Base-by-base conservation (phyloP, 176 grass and related monocot species). In the Aegilops umbellulata region DNA sequence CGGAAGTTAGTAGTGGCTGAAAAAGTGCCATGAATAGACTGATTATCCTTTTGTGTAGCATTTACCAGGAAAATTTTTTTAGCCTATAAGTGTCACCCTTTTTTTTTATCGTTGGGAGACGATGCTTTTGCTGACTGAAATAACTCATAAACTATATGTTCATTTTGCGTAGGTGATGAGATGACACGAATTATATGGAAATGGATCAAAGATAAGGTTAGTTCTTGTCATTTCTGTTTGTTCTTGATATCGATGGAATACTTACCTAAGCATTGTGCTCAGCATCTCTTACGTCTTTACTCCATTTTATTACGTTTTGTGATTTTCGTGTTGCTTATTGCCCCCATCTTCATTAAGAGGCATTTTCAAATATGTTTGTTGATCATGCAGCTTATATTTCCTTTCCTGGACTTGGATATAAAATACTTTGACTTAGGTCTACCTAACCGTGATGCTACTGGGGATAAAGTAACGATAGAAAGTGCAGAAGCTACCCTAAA, bases 371-470 rank as follows among this genome's bases (percentile, higher is more conserved):
- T 26, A 26, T 35, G 2, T 79, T 24, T 69, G 84, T 77, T 63
- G 77, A 44, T 80, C 30, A 46, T 93, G 85, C 89, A 98, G 95
- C 95, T 98, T 83, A 93, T 98, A 80, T 89, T 92, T 78, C 95
- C 95, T 29, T 98, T 95, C 89, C 19, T 98, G 80, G 91, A 98
- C 27, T 90, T 98, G 91, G 93, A 98, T 30, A 94, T 95, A 86
- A 98, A 98, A 57, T 98, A 98, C 78, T 98, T 90, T 87, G 95
- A 98, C 86, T 89, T 98, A 26, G 94, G 91, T 49, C 87, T 98
- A 80, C 91, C 83, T 66, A 69, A 92, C 34, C 95, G 91, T 83
- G 95, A 98, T 39, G 90, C 88, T 47, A 95, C 81, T 15, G 82
- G 89, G 73, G 93, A 95, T 79, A 87, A 77, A 80, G 93, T 95